A percentile compares a stretch with the other conserved stretches of the same genome.
Conservation (phyloP, 1,139 yeast species). For the Hanseniaspora uvarum region DNA sequence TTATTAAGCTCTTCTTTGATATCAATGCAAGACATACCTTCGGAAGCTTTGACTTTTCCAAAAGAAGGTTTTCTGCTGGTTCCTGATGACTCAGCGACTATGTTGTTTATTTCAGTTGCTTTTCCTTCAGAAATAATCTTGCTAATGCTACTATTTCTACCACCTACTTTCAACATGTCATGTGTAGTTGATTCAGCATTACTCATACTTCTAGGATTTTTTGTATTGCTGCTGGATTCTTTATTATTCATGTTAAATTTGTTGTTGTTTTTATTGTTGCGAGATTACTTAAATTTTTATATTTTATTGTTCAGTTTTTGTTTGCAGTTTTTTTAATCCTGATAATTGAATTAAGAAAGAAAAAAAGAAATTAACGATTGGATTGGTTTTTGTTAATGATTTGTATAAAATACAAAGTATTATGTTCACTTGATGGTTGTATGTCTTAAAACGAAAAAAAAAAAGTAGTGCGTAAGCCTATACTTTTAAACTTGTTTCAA, state of each 20-base stretch:
- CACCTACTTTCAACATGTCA: not conserved
- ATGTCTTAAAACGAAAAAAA: no score
- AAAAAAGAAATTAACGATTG: no score
- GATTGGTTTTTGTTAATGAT: no score
- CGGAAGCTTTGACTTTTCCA: slow-evolving; percentile 3
- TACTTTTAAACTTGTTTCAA: not conserved
- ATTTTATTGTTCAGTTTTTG: not conserved
- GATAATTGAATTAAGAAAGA: no score
- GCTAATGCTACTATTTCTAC: slow-evolving; percentile 2
- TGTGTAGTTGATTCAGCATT: not conserved
- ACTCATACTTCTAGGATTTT: not conserved
- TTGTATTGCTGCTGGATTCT: not conserved
- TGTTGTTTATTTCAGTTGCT: not conserved
- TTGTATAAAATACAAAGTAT: no score
- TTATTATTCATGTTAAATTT: slow-evolving; percentile 1
- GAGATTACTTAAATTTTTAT: no score
- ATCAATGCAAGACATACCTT: not conserved
- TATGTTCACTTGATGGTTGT: no score
- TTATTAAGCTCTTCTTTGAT: not conserved
- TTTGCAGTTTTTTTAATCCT: no score
- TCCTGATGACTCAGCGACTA: not conserved
- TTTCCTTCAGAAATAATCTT: slow-evolving; percentile 2
- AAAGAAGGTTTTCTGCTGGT: not conserved
- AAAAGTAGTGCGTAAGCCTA: not conserved
- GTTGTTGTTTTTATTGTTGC: not conserved